Percentiles rank a stretch among this genome's conserved stretches.
Conservation (phyloP, 2,329 filamentous ascomycete genomes). For the Calonectria naviculata region DNA sequence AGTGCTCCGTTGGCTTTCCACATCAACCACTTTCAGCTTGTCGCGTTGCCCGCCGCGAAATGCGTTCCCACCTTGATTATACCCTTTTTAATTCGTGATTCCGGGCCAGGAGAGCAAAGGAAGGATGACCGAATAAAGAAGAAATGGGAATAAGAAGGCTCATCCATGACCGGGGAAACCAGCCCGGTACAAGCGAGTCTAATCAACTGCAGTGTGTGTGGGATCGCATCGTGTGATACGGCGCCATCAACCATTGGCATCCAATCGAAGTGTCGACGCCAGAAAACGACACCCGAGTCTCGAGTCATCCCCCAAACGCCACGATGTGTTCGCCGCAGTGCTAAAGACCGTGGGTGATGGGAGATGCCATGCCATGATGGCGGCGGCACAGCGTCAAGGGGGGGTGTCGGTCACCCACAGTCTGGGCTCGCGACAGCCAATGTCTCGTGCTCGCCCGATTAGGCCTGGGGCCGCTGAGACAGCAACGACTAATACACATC, state of each 20-base stretch:
- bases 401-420: constrained; percentile 5
- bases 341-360: background rate
- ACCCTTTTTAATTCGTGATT: background rate
- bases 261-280: background rate
- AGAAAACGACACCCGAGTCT: background rate
- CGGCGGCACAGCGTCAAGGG: constrained; percentile 11
- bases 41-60: constrained; percentile 13
- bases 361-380: constrained; percentile 2
- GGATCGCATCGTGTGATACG: constrained; percentile 23
- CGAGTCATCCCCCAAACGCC: constrained; percentile 21
- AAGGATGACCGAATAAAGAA: background rate
- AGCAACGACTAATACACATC: constrained; percentile 6
- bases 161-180: constrained; percentile 15
- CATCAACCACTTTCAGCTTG: constrained; percentile 21
- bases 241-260: constrained; percentile 1
- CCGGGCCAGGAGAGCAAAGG: background rate
- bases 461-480: constrained; percentile 6
- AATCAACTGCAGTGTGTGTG: constrained; percentile 11
- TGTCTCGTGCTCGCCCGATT: constrained; percentile 11
- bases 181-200: constrained; percentile 3
- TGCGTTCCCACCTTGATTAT: constrained; percentile 8
- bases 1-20: constrained; percentile 35
- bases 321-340: constrained; percentile 6
- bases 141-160: background rate
- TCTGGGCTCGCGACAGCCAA: constrained; percentile 20